Conservation (phyloP, 2,329 filamentous ascomycete species). For the Onygenales sp. region DNA sequence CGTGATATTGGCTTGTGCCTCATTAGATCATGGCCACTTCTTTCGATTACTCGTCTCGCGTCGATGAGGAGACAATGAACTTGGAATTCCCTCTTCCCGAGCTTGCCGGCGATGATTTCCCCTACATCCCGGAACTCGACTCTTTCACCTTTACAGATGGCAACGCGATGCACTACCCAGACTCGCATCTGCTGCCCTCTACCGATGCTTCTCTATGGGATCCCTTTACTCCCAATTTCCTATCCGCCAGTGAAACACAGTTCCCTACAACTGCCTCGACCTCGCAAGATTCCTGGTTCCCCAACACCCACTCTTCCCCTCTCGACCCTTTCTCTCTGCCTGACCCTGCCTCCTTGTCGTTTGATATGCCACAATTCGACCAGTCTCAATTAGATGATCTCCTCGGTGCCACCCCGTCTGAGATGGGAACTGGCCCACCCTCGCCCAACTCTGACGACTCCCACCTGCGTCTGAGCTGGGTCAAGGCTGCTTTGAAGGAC, state of each 20-base stretch:
- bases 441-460: conserved; percentile 3
- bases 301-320: neutral
- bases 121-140: neutral
- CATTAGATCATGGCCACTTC: neutral
- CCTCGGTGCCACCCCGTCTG: neutral
- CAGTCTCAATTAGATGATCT: neutral
- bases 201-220: neutral
- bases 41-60: neutral
- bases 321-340: neutral
- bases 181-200: neutral
- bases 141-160: neutral
- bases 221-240: neutral
- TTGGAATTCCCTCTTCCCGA: neutral
- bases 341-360: neutral
- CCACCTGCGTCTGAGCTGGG: conserved; percentile 7
- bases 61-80: neutral
- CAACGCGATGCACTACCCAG: neutral
- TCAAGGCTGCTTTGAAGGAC: conserved; percentile 17
- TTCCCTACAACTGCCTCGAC: neutral
- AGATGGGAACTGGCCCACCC: neutral
- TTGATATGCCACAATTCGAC: neutral
- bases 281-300: neutral
- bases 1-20: neutral
- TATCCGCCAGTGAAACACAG: neutral
- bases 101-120: neutral